Conservation (phyloP, 1,139 yeast species). For the Geotrichum aggregatum region DNA sequence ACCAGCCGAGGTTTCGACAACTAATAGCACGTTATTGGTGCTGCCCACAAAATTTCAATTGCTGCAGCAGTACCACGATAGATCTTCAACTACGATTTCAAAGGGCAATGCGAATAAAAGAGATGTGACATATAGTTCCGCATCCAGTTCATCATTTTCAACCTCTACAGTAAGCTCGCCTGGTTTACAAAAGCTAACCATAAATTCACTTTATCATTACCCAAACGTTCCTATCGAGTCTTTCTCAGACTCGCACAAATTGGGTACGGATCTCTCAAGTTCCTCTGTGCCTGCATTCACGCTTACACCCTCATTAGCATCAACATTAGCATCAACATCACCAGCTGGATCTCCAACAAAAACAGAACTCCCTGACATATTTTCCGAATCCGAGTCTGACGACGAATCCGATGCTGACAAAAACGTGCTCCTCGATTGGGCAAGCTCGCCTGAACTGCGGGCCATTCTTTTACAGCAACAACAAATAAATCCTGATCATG, state of each 20-base stretch:
- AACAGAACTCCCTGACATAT: constrained; percentile 45
- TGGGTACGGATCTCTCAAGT: too few species aligned
- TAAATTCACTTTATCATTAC: too few species aligned
- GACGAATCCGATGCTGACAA: constrained; percentile 56
- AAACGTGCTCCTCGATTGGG: constrained; percentile 64
- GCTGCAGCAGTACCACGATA: constrained; percentile 21
- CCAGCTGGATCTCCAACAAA: constrained; percentile 21
- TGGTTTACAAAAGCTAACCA: too few species aligned
- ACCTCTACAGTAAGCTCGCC: too few species aligned
- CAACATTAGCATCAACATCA: not conserved
- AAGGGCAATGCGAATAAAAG: too few species aligned
- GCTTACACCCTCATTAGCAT: too few species aligned
- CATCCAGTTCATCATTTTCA: too few species aligned
- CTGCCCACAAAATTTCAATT: constrained; percentile 12
- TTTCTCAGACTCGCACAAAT: not conserved
- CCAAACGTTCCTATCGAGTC: not conserved
- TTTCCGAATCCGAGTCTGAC: constrained; percentile 50
- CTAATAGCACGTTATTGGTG: not conserved
- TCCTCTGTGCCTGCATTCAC: too few species aligned
- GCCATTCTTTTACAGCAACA: constrained; percentile 54
- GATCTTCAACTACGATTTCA: too few species aligned
- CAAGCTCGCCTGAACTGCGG: constrained; percentile 59
- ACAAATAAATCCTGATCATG: constrained; percentile 59
- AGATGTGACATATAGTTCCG: too few species aligned
- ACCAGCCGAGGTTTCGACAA: not conserved